A percentile compares a stretch with the other conserved stretches of the same genome.
These are phyloP conservation scores for Zalaria sp. DNA, from an alignment of 2,329 filamentous ascomycete genomes.

Conservation along the genomic window DNA sequence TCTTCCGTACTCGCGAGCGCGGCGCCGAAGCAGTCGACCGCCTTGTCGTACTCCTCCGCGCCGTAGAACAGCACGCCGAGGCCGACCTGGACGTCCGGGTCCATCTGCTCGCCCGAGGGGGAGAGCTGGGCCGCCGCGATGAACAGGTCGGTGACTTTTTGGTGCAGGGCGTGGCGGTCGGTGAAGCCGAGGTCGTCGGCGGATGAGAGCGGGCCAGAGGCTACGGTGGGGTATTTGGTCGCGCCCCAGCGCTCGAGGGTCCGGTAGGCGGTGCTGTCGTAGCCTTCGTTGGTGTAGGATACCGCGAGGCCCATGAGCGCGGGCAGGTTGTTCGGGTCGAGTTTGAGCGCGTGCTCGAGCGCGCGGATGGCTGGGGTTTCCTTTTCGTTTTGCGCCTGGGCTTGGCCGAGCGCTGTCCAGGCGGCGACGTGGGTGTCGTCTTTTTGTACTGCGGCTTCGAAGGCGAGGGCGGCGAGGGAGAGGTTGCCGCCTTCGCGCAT, in stretches of 20 bases:
- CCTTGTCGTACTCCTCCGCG: constrained; percentile 94
- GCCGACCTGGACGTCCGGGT: constrained; percentile 94
- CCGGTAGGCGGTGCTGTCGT: constrained; percentile 91
- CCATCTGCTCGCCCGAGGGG: constrained; percentile 87
- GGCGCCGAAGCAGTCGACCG: constrained; percentile 93
- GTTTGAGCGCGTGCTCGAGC: constrained; percentile 75
- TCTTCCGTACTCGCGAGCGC: constrained; percentile 76
- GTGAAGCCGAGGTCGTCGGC: constrained; percentile 82
- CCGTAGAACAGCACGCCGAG: constrained; percentile 96
- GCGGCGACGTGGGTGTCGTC: constrained; percentile 77
- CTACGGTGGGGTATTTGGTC: constrained; percentile 78
- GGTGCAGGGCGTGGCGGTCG: constrained; percentile 76
- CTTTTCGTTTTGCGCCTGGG: constrained; percentile 97
- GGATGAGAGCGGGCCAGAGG: constrained; percentile 58
- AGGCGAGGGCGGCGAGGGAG: constrained; percentile 82
- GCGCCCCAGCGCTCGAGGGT: constrained; percentile 94
- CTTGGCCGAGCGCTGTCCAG: constrained; percentile 82
- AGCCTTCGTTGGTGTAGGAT: constrained; percentile 97
- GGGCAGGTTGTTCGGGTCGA: constrained; percentile 74
- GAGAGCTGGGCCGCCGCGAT: constrained; percentile 86
- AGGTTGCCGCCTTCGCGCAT: constrained; percentile 90
- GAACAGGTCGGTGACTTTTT: constrained; percentile 80
- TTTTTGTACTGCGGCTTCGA: constrained; percentile 89
- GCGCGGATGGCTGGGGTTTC: constrained; percentile 91
- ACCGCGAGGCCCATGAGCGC: constrained; percentile 93